Conservation (phyloP, 257 asterid species). For the Solanum etuberosum region DNA sequence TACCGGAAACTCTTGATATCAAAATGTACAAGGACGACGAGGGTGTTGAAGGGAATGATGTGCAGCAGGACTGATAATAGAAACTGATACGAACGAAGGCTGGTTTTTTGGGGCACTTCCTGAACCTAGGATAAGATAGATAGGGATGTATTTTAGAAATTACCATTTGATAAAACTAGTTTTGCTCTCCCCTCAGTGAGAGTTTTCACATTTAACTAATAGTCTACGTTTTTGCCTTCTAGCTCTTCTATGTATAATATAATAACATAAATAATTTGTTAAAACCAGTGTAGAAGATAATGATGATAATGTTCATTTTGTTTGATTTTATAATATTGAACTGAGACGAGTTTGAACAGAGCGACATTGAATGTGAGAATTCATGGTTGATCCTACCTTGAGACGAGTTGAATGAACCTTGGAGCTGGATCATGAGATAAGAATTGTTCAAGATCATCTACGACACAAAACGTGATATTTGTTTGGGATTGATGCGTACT, state of each 20-base stretch:
- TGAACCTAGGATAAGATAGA: neutral
- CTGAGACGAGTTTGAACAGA: neutral
- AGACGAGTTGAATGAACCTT: neutral
- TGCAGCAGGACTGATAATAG: conserved; percentile 5
- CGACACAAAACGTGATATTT: neutral
- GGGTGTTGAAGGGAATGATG: conserved; percentile 2
- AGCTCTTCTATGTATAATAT: neutral
- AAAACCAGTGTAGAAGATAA: neutral
- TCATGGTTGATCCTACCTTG: neutral
- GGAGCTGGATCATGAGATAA: no score
- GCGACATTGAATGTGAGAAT: neutral
- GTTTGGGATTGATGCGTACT: neutral
- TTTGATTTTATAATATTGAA: neutral
- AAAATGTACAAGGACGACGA: neutral
- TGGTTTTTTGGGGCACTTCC: conserved; percentile 1
- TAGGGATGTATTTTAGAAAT: neutral
- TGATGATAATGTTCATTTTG: neutral
- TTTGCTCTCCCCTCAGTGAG: neutral
- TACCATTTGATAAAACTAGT: conserved; percentile 4
- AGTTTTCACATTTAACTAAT: neutral
- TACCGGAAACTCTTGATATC: neutral
- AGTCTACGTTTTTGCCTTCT: neutral
- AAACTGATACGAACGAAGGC: neutral
- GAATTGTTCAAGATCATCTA: no score
- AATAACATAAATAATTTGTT: conserved; percentile 9